Evolutionary conservation across 2,329 filamentous ascomycete species (phyloP).

Genomic region (Venturia oleaginea): DNA sequence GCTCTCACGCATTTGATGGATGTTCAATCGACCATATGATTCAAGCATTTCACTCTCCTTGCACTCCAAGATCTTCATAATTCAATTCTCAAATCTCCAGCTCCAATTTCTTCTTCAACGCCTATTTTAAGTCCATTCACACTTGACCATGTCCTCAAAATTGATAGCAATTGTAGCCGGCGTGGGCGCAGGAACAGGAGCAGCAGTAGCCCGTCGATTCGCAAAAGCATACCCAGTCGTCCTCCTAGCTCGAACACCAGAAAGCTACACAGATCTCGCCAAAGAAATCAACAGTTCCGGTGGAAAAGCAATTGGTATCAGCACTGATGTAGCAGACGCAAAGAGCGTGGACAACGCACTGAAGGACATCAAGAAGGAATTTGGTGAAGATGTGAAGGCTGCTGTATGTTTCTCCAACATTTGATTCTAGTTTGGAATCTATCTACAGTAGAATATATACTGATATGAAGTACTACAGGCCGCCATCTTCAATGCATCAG

Average conservation of each 20-base stretch:
- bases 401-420: constrained; percentile 20
- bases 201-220: constrained; percentile 51
- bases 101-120: neutral
- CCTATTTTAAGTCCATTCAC: neutral
- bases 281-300: constrained; percentile 58
- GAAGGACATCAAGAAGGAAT: constrained; percentile 50
- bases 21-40: neutral
- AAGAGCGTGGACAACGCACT: constrained; percentile 51
- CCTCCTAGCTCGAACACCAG: constrained; percentile 59
- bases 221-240: constrained; percentile 61
- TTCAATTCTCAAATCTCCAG: neutral
- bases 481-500: constrained; percentile 62
- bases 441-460: neutral
- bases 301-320: constrained; percentile 62
- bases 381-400: constrained; percentile 38
- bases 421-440: neutral
- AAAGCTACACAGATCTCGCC: constrained; percentile 58
- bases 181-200: constrained; percentile 63
- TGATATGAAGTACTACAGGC: constrained; percentile 29
- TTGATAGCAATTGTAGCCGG: constrained; percentile 63
- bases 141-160: constrained; percentile 26
- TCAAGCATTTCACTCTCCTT: neutral
- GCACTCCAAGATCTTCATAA: neutral
- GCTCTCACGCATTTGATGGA: neutral
- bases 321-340: constrained; percentile 52